These are phyloP conservation scores for Corinectria fuckeliana DNA, from an alignment of 2,329 filamentous ascomycete genomes.

Conservation along the genomic window DNA sequence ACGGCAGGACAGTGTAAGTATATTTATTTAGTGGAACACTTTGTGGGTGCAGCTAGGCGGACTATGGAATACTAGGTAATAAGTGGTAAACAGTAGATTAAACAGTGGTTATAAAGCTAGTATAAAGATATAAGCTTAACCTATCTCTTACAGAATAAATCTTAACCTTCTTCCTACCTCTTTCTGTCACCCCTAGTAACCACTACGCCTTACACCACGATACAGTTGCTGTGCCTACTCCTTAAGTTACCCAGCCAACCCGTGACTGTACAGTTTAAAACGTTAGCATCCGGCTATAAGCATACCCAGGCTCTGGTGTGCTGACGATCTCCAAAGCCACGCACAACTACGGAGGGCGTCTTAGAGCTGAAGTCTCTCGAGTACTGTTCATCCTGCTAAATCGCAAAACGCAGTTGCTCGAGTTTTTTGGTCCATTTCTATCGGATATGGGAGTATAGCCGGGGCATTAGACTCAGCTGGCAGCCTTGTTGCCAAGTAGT, in stretches of 20 bases:
- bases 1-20: background rate
- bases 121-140: background rate
- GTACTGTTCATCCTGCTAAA: background rate
- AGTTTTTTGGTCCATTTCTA: background rate
- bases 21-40: no score
- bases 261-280: background rate
- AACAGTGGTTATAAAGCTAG: background rate
- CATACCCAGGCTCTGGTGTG: conserved; percentile 15
- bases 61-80: background rate
- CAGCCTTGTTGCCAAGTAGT: background rate
- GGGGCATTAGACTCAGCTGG: background rate
- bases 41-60: no score
- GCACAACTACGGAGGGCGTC: conserved; percentile 1
- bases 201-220: background rate
- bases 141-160: background rate
- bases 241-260: background rate
- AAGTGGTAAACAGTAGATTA: background rate
- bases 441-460: conserved; percentile 5
- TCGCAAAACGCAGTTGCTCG: background rate
- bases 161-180: background rate
- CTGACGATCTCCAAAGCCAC: conserved; percentile 19
- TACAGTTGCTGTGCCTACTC: background rate
- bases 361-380: background rate
- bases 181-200: background rate
- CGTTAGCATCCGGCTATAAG: conserved; percentile 16